These are phyloP conservation scores for Sporothrix dimorphospora DNA, from an alignment of 2,329 filamentous ascomycete species.

Conservation along the genomic window DNA sequence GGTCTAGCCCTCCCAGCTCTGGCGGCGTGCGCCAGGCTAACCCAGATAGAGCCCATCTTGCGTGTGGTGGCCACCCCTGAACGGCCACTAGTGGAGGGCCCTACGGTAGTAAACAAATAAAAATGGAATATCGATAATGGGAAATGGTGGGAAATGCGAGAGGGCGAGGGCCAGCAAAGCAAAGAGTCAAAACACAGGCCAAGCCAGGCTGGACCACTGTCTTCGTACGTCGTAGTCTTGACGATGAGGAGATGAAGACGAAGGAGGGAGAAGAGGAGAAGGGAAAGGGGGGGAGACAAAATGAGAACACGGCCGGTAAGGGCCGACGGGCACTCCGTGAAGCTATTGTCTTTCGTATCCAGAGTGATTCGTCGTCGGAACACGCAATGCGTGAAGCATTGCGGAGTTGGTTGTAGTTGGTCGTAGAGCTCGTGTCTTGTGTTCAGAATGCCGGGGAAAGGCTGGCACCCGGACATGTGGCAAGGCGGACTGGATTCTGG, in stretches of 20 bases:
- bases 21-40: neutral
- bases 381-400: neutral
- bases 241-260: neutral
- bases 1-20: conserved; percentile 14
- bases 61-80: neutral
- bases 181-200: neutral
- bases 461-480: neutral
- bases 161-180: no score
- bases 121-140: neutral
- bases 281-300: neutral
- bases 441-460: neutral
- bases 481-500: neutral
- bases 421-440: neutral
- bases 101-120: conserved; percentile 1
- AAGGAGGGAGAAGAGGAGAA: neutral
- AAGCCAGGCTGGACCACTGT: neutral
- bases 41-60: neutral
- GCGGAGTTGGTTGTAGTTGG: neutral
- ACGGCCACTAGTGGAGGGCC: conserved; percentile 11
- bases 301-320: neutral
- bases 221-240: no score
- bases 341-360: neutral
- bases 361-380: conserved; percentile 12
- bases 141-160: conserved; percentile 13
- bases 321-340: neutral